A percentile compares a stretch with the other conserved stretches of the same genome.
Conservation (phyloP, 176 grass and related monocot genomes). For the Raddia guianensis region DNA sequence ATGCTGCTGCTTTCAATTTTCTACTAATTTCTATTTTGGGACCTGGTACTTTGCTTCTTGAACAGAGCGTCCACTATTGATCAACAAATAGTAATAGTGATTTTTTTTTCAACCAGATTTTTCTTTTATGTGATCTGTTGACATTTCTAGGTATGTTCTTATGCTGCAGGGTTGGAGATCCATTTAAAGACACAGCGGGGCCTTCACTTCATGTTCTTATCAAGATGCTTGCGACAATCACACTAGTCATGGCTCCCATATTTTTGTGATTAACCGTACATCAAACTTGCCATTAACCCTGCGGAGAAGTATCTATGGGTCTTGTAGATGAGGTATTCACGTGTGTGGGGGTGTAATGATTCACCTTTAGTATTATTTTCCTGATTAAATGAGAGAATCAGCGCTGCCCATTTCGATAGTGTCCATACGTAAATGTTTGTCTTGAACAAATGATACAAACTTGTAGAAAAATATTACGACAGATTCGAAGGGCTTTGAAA, state of each 20-base stretch:
- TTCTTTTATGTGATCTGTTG: not conserved
- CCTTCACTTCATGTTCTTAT: slow-evolving; percentile 96
- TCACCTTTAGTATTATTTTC: slow-evolving; percentile 11
- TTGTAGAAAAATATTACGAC: slow-evolving; percentile 28
- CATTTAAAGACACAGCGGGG: slow-evolving; percentile 94
- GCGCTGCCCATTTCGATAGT: slow-evolving; percentile 28
- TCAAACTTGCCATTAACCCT: slow-evolving; percentile 35
- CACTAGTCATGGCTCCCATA: slow-evolving; percentile 92
- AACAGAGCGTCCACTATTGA: not conserved
- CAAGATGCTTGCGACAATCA: slow-evolving; percentile 98
- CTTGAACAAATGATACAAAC: slow-evolving; percentile 18
- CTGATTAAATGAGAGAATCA: slow-evolving; percentile 14
- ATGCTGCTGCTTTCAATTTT: slow-evolving; percentile 1
- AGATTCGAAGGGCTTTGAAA: not conserved
- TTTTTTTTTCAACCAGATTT: not conserved
- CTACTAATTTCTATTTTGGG: not conserved
- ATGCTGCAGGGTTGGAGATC: slow-evolving; percentile 86
- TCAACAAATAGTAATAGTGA: not conserved
- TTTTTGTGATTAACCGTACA: slow-evolving; percentile 67
- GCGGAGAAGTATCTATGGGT: slow-evolving; percentile 13
- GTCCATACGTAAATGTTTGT: not conserved
- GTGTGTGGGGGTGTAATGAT: slow-evolving; percentile 34
- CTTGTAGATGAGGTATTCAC: slow-evolving; percentile 46
- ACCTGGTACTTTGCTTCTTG: not conserved
- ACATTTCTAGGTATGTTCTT: slow-evolving; percentile 1